These are phyloP conservation scores for Gastrolobium villosum DNA, from an alignment of 306 rosid genomes.

Conservation along the genomic window DNA sequence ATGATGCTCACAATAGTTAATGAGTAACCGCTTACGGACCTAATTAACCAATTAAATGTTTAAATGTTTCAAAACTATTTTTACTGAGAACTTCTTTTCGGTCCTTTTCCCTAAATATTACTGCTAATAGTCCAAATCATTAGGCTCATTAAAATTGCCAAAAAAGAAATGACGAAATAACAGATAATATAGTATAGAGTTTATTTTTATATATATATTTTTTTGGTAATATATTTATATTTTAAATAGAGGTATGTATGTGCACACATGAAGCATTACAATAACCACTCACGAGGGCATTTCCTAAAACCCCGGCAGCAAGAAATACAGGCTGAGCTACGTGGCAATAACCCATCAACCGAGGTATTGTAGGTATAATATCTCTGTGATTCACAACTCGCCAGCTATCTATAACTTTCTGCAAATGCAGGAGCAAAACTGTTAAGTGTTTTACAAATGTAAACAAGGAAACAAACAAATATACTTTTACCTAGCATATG, in stretches of 20 bases:
- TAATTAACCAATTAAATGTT: neutral
- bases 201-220: no score
- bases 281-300: conserved; percentile 71
- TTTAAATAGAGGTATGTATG: neutral
- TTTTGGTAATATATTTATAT: no score
- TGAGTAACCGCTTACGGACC: neutral
- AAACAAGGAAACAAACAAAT: conserved; percentile 32
- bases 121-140: conserved; percentile 25
- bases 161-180: neutral
- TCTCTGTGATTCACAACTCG: conserved; percentile 98
- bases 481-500: neutral
- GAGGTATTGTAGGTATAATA: conserved; percentile 94
- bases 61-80: neutral
- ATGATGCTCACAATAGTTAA: neutral
- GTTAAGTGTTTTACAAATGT: conserved; percentile 45
- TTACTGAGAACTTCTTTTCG: neutral
- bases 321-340: conserved; percentile 93
- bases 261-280: neutral
- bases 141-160: conserved; percentile 14
- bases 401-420: conserved; percentile 99
- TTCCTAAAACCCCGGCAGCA: conserved; percentile 73
- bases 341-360: conserved; percentile 98
- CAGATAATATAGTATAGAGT: conserved; percentile 6
- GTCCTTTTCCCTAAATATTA: conserved; percentile 15
- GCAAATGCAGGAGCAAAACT: conserved; percentile 53